Evolutionary conservation across 345 rosid genomes (phyloP).

Genomic region (Melaleuca quinquenervia): DNA sequence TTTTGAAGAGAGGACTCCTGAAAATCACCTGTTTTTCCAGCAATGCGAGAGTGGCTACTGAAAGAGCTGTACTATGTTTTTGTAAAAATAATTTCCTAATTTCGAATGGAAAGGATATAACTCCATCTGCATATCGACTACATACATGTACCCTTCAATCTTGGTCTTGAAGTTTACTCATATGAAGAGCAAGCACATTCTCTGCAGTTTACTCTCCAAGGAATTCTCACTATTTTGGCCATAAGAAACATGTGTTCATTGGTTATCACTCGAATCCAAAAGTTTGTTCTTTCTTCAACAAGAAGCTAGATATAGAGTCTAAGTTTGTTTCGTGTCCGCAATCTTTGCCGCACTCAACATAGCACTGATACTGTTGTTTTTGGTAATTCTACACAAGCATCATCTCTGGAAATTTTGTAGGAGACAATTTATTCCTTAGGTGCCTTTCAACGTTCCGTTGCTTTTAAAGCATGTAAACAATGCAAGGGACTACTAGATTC

Average conservation of each 20-base stretch:
- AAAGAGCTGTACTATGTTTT: background rate
- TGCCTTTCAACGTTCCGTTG: background rate
- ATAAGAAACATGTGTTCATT: background rate
- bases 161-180: background rate
- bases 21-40: background rate
- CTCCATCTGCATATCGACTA: background rate
- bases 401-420: background rate
- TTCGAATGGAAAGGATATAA: background rate
- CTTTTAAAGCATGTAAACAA: background rate
- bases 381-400: no score
- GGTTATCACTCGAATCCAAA: background rate
- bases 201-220: background rate
- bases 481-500: background rate
- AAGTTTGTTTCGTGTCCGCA: background rate
- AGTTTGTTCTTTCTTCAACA: background rate
- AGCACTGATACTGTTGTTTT: no score
- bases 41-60: background rate
- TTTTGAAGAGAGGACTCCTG: background rate
- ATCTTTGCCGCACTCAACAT: background rate
- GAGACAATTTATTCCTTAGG: background rate
- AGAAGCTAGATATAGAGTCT: background rate
- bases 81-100: background rate
- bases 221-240: background rate
- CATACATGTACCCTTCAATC: background rate
- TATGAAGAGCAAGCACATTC: background rate